phyloP scores from a whole-genome alignment of 305 asterid genomes.

The Salvia sclarea region DNA sequence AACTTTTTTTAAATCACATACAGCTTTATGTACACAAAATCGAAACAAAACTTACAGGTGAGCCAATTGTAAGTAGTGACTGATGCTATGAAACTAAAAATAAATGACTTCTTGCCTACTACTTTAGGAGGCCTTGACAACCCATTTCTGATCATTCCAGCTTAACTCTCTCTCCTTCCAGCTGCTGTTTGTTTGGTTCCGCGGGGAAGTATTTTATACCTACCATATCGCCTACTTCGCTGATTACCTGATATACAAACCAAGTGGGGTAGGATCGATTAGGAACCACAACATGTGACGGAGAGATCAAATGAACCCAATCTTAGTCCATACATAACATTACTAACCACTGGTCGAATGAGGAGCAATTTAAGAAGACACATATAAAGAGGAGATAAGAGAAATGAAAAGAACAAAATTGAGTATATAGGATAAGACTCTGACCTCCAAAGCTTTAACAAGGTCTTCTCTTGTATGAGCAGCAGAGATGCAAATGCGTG shows the following conservation, averaged over 20 bases:
- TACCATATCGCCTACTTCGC: conserved; percentile 58
- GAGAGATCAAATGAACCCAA: not conserved
- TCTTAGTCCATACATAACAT: not conserved
- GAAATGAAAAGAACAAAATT: not conserved
- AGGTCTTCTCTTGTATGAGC: conserved; percentile 94
- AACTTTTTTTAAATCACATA: conserved; percentile 21
- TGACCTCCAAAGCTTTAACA: conserved; percentile 76
- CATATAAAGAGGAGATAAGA: not conserved
- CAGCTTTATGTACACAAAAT: conserved; percentile 33
- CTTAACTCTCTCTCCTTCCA: conserved; percentile 43
- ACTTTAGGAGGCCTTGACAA: conserved; percentile 17
- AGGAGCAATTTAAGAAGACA: not conserved
- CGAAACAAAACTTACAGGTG: conserved; percentile 30
- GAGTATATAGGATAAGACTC: conserved; percentile 1
- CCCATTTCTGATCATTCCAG: conserved; percentile 37
- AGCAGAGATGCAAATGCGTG: conserved; percentile 96
- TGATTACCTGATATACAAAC: conserved; percentile 44
- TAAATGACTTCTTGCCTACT: conserved; percentile 16
- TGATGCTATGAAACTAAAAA: conserved; percentile 8
- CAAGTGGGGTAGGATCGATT: not conserved
- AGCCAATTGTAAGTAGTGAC: conserved; percentile 25
- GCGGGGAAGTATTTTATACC: conserved; percentile 64
- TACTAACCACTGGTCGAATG: not conserved
- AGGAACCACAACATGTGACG: not conserved
- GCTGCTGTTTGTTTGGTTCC: conserved; percentile 45